Evolutionary conservation across 2,329 filamentous ascomycete genomes (phyloP), one percentile per base, ranked within the genome.

Genomic region (Neofusicoccum sp.): DNA sequence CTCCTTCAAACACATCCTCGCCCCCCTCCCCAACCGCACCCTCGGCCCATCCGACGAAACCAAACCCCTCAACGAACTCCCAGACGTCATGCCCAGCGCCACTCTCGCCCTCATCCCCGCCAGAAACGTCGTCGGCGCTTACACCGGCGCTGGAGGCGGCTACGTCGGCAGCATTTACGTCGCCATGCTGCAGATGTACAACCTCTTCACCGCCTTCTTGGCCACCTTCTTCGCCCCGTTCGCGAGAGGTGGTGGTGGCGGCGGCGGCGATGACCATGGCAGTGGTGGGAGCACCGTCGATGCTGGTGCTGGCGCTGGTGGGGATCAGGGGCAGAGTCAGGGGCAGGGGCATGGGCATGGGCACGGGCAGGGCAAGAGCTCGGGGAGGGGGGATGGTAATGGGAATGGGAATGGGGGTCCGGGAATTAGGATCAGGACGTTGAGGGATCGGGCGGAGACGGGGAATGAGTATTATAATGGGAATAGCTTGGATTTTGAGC

Each of bases 61-160:
- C 39, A 81, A 88, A 67, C 82, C 84, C 0, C 81, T 97, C 0
- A 78, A 82, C 12, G 87, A 90, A 4, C 82, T 97, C 6, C 39
- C 48, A 11, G 91, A 88, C 1, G 81, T 97, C 0, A 83, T 87
- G 0, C 93, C 93, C 0, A 93, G 87, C 4, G 90, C 92, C 1
- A 98, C 92, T 0, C 81, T 97, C 3, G 87, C 97, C 8, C 85
- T 97, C 50, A 84, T 94, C 0, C 92, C 92, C 0, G 84, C 92
- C 2, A 81, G 83, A 39, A 81, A 81, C 1, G 88, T 84, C 67
- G 83, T 83, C 1, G 81, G 85, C 29, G 87, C 87, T 1, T 90
- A 90, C 69, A 73, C 77, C 1, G 71, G 74, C 9, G 70, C 72
- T 9, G 76, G 50, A 37, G 47, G 33, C 6, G 61, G 61, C n/a